Evolutionary conservation across 225 moss, liverwort and hornwort genomes (phyloP).

Genomic region (Climacium dendroides): DNA sequence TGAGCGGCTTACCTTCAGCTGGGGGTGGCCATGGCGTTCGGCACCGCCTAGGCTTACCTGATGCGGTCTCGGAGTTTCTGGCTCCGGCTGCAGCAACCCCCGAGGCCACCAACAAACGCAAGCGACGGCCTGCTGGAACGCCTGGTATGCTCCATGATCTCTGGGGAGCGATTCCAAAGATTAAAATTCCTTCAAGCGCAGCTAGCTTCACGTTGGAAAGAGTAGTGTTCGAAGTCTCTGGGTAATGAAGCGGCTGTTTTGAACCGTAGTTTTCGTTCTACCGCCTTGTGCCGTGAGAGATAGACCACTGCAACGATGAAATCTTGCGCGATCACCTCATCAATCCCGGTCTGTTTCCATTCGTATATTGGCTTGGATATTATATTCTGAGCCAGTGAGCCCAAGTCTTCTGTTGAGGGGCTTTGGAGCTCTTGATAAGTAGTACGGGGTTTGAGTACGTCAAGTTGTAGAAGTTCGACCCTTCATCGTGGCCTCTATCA

Average conservation of each 20-base stretch:
- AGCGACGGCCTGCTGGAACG: constrained; percentile 47
- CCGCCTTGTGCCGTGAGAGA: neutral
- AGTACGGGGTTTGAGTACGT: neutral
- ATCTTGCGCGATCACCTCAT: neutral
- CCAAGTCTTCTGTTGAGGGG: neutral
- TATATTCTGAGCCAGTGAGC: neutral
- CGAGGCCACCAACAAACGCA: constrained; percentile 35
- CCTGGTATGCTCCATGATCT: constrained; percentile 27
- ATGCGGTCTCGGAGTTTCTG: constrained; percentile 4
- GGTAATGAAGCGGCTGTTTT: neutral
- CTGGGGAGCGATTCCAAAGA: neutral
- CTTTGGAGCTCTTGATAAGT: neutral
- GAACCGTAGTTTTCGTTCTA: neutral
- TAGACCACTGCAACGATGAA: neutral
- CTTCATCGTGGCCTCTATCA: neutral
- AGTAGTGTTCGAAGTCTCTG: neutral
- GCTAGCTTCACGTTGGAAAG: neutral
- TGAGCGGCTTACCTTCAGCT: constrained; percentile 37
- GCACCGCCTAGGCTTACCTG: constrained; percentile 8
- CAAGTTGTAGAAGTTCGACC: neutral
- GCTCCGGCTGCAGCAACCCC: constrained; percentile 1
- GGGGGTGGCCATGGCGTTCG: constrained; percentile 41
- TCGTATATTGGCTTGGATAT: neutral
- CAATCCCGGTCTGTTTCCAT: neutral
- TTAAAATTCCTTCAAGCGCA: neutral